These are phyloP conservation scores for Exophiala alcalophila DNA, from an alignment of 2,329 filamentous ascomycete species.

Conservation along the genomic window DNA sequence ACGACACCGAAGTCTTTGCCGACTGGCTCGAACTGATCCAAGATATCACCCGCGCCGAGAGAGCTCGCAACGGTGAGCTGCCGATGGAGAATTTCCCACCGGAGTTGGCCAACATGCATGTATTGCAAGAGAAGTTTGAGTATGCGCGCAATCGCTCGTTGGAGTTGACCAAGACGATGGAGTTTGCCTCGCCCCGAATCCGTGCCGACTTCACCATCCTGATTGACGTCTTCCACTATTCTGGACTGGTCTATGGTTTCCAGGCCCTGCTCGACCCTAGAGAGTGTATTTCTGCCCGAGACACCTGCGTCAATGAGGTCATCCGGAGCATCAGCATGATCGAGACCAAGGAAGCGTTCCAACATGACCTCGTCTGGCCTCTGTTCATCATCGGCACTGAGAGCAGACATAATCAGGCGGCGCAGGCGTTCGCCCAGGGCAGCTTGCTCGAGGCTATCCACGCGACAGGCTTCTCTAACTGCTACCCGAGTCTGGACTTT, in stretches of 20 bases:
- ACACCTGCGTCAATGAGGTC: constrained; percentile 6
- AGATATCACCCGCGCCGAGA: constrained; percentile 29
- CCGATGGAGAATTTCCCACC: background rate
- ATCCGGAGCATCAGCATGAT: constrained; percentile 12
- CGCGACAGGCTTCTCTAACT: constrained; percentile 22
- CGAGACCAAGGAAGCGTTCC: constrained; percentile 20
- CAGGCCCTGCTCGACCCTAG: constrained; percentile 26
- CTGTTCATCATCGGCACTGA: constrained; percentile 33
- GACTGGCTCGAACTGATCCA: constrained; percentile 32
- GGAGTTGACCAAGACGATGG: constrained; percentile 19
- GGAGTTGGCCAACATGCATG: constrained; percentile 4
- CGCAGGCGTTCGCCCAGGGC: constrained; percentile 14
- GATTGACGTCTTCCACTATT: constrained; percentile 32
- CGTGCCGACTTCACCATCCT: constrained; percentile 28
- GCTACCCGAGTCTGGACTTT: constrained; percentile 24
- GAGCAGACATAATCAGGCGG: constrained; percentile 15
- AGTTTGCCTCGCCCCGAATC: constrained; percentile 22
- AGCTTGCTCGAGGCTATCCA: constrained; percentile 16
- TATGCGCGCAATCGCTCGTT: constrained; percentile 26
- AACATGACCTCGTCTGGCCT: constrained; percentile 34
- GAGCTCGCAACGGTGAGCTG: constrained; percentile 8
- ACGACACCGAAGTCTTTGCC: constrained; percentile 28
- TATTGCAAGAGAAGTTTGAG: constrained; percentile 14
- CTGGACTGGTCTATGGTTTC: constrained; percentile 31
- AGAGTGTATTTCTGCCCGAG: constrained; percentile 15